Evolutionary conservation across 2,329 filamentous ascomycete species (phyloP).

Genomic region (Zymoseptoria pseudotritici): DNA sequence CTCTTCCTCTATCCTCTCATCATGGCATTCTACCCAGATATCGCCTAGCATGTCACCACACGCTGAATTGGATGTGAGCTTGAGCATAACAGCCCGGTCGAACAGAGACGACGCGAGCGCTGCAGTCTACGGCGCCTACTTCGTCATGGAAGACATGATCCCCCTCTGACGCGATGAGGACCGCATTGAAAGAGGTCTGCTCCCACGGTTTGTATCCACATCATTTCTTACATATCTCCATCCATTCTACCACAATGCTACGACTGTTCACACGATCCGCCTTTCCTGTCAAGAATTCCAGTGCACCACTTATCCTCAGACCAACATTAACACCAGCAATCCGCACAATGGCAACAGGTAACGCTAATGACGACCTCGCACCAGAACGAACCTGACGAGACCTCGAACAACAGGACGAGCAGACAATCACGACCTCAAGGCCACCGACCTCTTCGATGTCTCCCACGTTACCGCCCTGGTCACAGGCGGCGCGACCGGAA

Average conservation of each 20-base stretch:
- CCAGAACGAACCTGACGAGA: not conserved
- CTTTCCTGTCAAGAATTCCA: not conserved
- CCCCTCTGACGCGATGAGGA: not conserved
- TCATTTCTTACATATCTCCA: not conserved
- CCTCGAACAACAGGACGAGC: conserved; percentile 22
- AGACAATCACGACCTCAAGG: conserved; percentile 34
- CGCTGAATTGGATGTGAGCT: not conserved
- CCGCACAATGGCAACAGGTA: not conserved
- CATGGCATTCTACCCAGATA: not conserved
- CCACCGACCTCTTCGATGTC: conserved; percentile 39
- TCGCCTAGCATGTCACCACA: not conserved
- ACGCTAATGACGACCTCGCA: not conserved
- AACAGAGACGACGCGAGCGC: not conserved
- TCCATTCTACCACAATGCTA: conserved; percentile 13
- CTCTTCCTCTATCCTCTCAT: not conserved
- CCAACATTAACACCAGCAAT: not conserved
- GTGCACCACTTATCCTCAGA: not conserved
- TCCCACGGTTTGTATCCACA: not conserved
- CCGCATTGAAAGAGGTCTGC: not conserved
- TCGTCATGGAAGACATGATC: not conserved
- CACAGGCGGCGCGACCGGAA: conserved; percentile 40
- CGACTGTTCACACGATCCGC: not conserved
- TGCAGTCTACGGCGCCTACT: not conserved
- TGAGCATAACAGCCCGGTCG: not conserved
- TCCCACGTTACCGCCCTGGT: conserved; percentile 40